Evolutionary conservation across 208 protist genomes (phyloP).

Genomic region (Trypanosomatidae sp.): DNA sequence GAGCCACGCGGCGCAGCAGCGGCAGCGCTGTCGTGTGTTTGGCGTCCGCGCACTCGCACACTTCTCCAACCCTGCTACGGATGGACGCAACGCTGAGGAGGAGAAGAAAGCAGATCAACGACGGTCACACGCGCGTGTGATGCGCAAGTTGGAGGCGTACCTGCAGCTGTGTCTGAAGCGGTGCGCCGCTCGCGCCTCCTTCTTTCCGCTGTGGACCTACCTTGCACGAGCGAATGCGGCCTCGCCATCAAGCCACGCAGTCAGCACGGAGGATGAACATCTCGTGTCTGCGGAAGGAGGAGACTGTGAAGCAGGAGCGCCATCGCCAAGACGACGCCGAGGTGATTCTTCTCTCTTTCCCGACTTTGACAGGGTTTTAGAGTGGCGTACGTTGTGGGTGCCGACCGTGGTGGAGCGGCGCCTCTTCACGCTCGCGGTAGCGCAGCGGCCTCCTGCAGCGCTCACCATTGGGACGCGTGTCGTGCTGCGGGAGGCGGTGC

Average conservation of each 20-base stretch:
- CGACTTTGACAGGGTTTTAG: conserved; percentile 19
- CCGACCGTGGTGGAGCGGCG: conserved; percentile 43
- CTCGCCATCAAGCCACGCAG: neutral
- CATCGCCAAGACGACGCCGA: too few species aligned
- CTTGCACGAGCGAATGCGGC: neutral
- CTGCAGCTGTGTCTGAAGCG: conserved; percentile 26
- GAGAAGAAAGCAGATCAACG: too few species aligned
- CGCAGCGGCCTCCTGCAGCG: conserved; percentile 30
- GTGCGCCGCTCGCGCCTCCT: conserved; percentile 12
- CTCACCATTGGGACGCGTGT: conserved; percentile 38
- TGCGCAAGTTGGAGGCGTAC: conserved; percentile 7
- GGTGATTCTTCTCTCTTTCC: neutral
- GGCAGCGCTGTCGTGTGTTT: conserved; percentile 35
- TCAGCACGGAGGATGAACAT: neutral
- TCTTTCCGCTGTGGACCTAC: conserved; percentile 63
- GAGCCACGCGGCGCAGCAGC: neutral
- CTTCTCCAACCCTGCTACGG: neutral
- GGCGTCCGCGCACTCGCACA: conserved; percentile 35
- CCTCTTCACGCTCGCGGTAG: conserved; percentile 44
- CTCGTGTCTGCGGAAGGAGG: too few species aligned
- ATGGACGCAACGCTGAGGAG: conserved; percentile 3
- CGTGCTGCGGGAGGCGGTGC: conserved; percentile 22
- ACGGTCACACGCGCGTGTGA: neutral
- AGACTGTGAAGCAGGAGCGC: too few species aligned
- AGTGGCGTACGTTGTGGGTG: conserved; percentile 12